Evolutionary conservation across 129 eudicot genomes (phyloP).

Genomic region (Saposhnikovia divaricata): DNA sequence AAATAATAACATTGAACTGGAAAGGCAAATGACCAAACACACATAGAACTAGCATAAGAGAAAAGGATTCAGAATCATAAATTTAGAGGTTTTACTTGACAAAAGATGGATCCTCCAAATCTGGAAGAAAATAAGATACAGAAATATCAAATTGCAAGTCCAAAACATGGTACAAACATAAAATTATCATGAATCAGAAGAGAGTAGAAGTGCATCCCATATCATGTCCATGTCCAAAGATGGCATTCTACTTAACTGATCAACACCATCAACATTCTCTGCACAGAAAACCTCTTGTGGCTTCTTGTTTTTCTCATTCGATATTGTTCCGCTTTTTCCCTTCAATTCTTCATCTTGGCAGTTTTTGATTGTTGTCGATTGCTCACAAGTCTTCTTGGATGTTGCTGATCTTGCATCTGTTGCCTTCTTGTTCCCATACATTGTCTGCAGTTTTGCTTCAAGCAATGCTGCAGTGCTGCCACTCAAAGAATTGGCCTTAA

Average conservation of each 20-base stretch:
- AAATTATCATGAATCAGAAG: slow-evolving; percentile 23
- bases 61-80: background rate
- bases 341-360: background rate
- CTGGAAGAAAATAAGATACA: background rate
- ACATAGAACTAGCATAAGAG: background rate
- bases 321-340: slow-evolving; percentile 4
- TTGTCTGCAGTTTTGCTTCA: slow-evolving; percentile 55
- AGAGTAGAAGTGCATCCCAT: slow-evolving; percentile 81
- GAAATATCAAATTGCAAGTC: background rate
- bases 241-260: slow-evolving; percentile 73
- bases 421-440: slow-evolving; percentile 23
- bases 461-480: slow-evolving; percentile 59
- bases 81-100: background rate
- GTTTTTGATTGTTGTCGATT: background rate
- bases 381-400: slow-evolving; percentile 1
- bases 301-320: slow-evolving; percentile 17
- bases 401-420: slow-evolving; percentile 7
- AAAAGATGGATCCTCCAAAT: background rate
- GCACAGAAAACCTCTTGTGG: slow-evolving; percentile 17
- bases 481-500: slow-evolving; percentile 40
- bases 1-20: background rate
- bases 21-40: background rate
- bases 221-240: slow-evolving; percentile 87
- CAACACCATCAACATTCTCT: slow-evolving; percentile 44
- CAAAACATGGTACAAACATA: background rate